Evolutionary conservation across 2,329 filamentous ascomycete species (phyloP).

Genomic region (Paraphoma sp.): DNA sequence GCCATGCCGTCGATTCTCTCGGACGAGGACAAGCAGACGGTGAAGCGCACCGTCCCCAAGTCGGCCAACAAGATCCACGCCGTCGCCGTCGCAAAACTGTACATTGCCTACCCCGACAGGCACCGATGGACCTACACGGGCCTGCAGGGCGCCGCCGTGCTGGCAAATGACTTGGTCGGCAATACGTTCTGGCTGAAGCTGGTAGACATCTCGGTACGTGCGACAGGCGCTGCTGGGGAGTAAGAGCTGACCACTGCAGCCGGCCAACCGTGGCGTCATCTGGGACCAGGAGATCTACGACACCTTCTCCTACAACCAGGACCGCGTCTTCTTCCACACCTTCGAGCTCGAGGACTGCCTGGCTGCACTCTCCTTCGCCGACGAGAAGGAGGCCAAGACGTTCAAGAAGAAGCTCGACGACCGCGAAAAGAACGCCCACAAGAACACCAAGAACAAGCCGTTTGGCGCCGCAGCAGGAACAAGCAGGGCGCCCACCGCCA

Average conservation of each 20-base stretch:
- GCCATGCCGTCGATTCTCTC: conserved; percentile 72
- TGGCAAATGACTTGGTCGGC: conserved; percentile 92
- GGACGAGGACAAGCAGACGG: conserved; percentile 94
- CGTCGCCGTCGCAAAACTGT: conserved; percentile 90
- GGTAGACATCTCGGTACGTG: conserved; percentile 89
- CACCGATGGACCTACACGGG: conserved; percentile 93
- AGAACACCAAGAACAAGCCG: conserved; percentile 79
- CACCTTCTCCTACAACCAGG: conserved; percentile 92
- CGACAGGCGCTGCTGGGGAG: neutral
- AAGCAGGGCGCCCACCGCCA: conserved; percentile 24
- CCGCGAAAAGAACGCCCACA: conserved; percentile 92
- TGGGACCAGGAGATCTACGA: conserved; percentile 89
- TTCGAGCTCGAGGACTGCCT: conserved; percentile 95
- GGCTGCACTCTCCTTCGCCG: conserved; percentile 88
- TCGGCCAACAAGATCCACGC: conserved; percentile 96
- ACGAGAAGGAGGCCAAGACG: conserved; percentile 96
- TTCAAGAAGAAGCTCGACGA: conserved; percentile 99
- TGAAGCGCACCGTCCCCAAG: conserved; percentile 93
- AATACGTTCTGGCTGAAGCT: conserved; percentile 98
- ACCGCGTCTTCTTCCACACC: conserved; percentile 95
- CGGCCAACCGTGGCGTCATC: conserved; percentile 38
- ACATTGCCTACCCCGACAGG: conserved; percentile 86
- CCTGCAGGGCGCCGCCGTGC: conserved; percentile 86
- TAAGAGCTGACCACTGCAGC: conserved; percentile 59
- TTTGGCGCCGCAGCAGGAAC: conserved; percentile 60